A percentile compares a stretch with the other conserved stretches of the same genome.
phyloP scores from a whole-genome alignment of 2,329 filamentous ascomycete genomes.

The Madurella mycetomatis region DNA sequence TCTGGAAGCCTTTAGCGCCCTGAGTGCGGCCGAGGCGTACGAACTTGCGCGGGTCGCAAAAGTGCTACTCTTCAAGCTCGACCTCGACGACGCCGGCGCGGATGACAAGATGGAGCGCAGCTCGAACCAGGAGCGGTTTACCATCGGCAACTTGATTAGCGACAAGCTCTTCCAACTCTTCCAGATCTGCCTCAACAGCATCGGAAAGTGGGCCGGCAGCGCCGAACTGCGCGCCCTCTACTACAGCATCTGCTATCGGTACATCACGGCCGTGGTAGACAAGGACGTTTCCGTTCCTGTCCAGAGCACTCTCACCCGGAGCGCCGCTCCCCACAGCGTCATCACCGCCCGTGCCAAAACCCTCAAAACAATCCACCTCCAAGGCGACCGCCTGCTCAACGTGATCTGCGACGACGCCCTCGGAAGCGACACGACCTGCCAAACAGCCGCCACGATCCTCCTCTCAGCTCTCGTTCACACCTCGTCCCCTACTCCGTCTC shows the following conservation, averaged over 20 bases:
- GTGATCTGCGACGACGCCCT: slow-evolving; percentile 91
- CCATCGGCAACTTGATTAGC: slow-evolving; percentile 54
- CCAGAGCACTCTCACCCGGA: not conserved
- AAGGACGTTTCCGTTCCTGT: slow-evolving; percentile 25
- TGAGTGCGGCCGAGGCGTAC: slow-evolving; percentile 64
- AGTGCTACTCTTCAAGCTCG: slow-evolving; percentile 66
- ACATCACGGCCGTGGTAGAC: slow-evolving; percentile 66
- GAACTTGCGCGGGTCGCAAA: slow-evolving; percentile 75
- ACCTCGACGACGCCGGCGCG: slow-evolving; percentile 40
- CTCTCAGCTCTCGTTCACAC: slow-evolving; percentile 72
- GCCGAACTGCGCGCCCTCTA: slow-evolving; percentile 74
- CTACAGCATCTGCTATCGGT: slow-evolving; percentile 88
- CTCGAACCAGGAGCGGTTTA: slow-evolving; percentile 38
- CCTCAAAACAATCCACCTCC: slow-evolving; percentile 63
- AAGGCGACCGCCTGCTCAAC: slow-evolving; percentile 76
- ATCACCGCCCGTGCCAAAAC: slow-evolving; percentile 53
- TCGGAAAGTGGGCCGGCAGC: slow-evolving; percentile 67
- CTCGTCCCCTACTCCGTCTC: slow-evolving; percentile 43
- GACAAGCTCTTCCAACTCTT: slow-evolving; percentile 91
- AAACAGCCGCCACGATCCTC: slow-evolving; percentile 82
- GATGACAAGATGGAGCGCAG: slow-evolving; percentile 18
- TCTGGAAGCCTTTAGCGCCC: slow-evolving; percentile 70
- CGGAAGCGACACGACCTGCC: slow-evolving; percentile 73
- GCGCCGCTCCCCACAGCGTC: slow-evolving; percentile 34
- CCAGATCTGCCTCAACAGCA: slow-evolving; percentile 75